Conservation (phyloP, 2,329 filamentous ascomycete genomes). For the Trichoderma harzianum region DNA sequence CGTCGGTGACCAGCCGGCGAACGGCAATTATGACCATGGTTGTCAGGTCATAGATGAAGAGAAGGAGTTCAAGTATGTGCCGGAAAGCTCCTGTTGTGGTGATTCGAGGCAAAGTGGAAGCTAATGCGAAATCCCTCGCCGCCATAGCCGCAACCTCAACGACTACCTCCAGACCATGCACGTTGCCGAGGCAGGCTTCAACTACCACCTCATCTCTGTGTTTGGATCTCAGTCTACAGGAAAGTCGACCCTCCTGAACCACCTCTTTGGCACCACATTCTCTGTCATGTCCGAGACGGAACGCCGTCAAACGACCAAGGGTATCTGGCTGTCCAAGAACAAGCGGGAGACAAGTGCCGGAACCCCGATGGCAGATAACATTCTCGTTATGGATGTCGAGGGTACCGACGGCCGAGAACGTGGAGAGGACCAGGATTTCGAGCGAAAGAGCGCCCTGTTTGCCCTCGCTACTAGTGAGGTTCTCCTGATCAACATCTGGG, state of each 20-base stretch:
- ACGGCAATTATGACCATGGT: slow-evolving; percentile 79
- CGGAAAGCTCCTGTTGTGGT: not conserved
- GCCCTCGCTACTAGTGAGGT: slow-evolving; percentile 97
- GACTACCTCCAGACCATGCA: slow-evolving; percentile 77
- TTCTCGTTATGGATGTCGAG: slow-evolving; percentile 98
- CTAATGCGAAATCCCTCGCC: slow-evolving; percentile 20
- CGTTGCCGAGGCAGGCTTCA: slow-evolving; percentile 87
- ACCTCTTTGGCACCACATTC: slow-evolving; percentile 93
- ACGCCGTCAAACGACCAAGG: slow-evolving; percentile 94
- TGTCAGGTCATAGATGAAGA: slow-evolving; percentile 91
- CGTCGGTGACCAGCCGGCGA: slow-evolving; percentile 62
- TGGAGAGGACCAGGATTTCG: slow-evolving; percentile 97
- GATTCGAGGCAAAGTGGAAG: not conserved
- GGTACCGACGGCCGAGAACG: slow-evolving; percentile 94
- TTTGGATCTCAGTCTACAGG: slow-evolving; percentile 98
- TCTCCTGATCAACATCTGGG: slow-evolving; percentile 98
- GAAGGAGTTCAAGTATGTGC: slow-evolving; percentile 89
- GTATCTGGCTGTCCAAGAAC: slow-evolving; percentile 99
- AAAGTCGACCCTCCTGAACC: slow-evolving; percentile 94
- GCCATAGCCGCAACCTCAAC: slow-evolving; percentile 66
- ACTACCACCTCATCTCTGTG: slow-evolving; percentile 98
- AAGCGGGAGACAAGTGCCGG: slow-evolving; percentile 58
- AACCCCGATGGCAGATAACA: slow-evolving; percentile 85
- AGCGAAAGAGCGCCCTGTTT: slow-evolving; percentile 96
- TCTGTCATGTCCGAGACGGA: slow-evolving; percentile 97